Evolutionary conservation across 495 filamentous ascomycete genomes (phyloP), one percentile per base, ranked within the genome.

Genomic region (Talaromyces nanjingensis): DNA sequence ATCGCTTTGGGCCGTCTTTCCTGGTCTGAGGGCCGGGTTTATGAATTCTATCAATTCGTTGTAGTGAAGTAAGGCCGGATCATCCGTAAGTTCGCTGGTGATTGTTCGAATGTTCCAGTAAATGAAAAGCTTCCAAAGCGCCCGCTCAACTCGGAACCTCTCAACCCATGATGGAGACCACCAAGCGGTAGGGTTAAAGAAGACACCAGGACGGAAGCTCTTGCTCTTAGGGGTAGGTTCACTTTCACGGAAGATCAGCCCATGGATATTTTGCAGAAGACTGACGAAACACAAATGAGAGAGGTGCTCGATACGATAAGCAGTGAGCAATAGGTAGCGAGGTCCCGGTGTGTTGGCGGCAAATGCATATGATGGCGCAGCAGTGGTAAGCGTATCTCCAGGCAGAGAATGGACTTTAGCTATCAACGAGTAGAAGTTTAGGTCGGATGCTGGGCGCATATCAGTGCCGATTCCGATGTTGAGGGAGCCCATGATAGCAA

Each of bases 81-180:
- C 27, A 29, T 29, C 12, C 3, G 16, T 42, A 42, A 5, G 16
- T 33, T 42, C 14, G 4, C 16, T 42, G 39, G 2, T 1, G 24
- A 58, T 34, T 34, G n/a, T 24, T 31, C 14, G 55, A 33, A 58
- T n/a, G 25, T 58, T 58, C 4, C 55, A 58, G 55, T 33, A 31
- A 29, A 58, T 14, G 5, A 58, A 18, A 3, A 58, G 25, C 25
- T 58, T 58, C 55, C 55, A 58, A 14, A 58, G 25, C 6, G 55
- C 55, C 2, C 27, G 7, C 25, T 58, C 27, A 58, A 58, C 3
- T 9, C 55, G 55, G 14, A 27, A 31, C 4, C 11, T 29, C 25
- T 58, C 25, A n/a, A 58, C 5, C 4, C 25, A 58, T 58, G 55
- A 58, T 58, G 55, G 25, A 29, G 55, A 33, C 55, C 55, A 58